Base-by-base conservation (phyloP, 192 early-diverging fungal genomes). In the Chytriomyces confervae region DNA sequence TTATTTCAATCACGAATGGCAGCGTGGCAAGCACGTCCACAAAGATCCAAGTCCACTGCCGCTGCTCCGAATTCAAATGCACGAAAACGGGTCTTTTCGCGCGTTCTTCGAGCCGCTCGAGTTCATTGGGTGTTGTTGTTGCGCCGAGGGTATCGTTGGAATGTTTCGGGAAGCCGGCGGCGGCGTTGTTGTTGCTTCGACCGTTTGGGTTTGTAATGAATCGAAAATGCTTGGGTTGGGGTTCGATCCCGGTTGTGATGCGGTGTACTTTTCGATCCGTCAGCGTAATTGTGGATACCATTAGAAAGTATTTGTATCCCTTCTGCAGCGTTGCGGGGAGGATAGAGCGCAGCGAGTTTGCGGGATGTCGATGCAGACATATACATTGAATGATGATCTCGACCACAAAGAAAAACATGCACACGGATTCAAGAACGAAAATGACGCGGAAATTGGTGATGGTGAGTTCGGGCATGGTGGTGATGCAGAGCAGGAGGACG, bases 21-120 rank as follows among this genome's bases (percentile, higher is more conserved):
- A 78, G 18, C 13, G 50, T 64, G 9, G 77, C 77, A 11, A 78
- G 44, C 13, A 74, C 7, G 57, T 78, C 77, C 9, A 78, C 76
- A 46, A 73, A 13, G 13, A 75, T 16, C 50, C 50, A 60, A 29
- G 51, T 47, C 72, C 47, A 57, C 44, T 18, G 10, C 20, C 20
- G 13, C 20, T 13, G 16, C 20, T 57, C 53, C 1, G 53, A 57
- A 20, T 57, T 20, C 53, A 57, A 13, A 5, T 57, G 20, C 13
- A 57, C 53, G 53, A 57, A 20, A 57, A 20, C 16, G 20, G 53
- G 53, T 4, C 36, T 36, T 36, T 36, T 36, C 36, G 36, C 36
- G 36, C 36, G 36, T 36, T 36, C 36, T 2, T 36, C 36, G 36
- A 36, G 36, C 36, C 36, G 36, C 36, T 36, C 36, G 36, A 36